phyloP scores from a whole-genome alignment of 2,329 filamentous ascomycete genomes.

The Xylaria polymorpha region DNA sequence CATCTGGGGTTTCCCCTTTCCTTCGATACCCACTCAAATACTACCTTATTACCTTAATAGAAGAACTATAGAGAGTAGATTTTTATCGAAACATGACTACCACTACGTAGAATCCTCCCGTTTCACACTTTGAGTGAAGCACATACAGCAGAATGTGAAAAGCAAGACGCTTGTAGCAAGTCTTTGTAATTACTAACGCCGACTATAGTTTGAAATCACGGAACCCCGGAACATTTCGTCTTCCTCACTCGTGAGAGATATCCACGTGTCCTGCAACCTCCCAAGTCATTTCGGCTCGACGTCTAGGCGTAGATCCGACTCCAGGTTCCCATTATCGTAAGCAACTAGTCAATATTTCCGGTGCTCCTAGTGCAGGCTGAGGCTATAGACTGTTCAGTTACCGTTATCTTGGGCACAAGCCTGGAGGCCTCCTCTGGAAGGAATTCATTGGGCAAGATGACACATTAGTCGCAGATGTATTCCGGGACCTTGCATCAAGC shows the following conservation, averaged over 20 bases:
- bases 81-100: slow-evolving; percentile 13
- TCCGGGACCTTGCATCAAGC: not conserved
- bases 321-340: slow-evolving; percentile 12
- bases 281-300: slow-evolving; percentile 27
- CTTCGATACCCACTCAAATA: slow-evolving; percentile 23
- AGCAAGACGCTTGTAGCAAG: slow-evolving; percentile 13
- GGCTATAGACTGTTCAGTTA: not conserved
- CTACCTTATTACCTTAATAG: slow-evolving; percentile 26
- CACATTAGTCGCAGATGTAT: slow-evolving; percentile 13
- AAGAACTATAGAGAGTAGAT: slow-evolving; percentile 26
- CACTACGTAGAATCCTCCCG: slow-evolving; percentile 12
- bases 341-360: slow-evolving; percentile 1
- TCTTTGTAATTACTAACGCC: slow-evolving; percentile 2
- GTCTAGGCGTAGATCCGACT: slow-evolving; percentile 20
- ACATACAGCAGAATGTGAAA: slow-evolving; percentile 1
- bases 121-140: slow-evolving; percentile 26
- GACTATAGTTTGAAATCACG: slow-evolving; percentile 7
- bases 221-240: slow-evolving; percentile 11
- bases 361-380: not conserved
- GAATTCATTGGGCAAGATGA: slow-evolving; percentile 8
- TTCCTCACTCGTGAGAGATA: slow-evolving; percentile 1
- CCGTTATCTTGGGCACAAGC: slow-evolving; percentile 4
- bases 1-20: slow-evolving; percentile 27
- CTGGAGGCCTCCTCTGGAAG: slow-evolving; percentile 27
- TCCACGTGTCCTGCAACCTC: slow-evolving; percentile 9